These are phyloP conservation scores for Diaporthe sp. DNA, from an alignment of 2,329 filamentous ascomycete species.

Conservation along the genomic window DNA sequence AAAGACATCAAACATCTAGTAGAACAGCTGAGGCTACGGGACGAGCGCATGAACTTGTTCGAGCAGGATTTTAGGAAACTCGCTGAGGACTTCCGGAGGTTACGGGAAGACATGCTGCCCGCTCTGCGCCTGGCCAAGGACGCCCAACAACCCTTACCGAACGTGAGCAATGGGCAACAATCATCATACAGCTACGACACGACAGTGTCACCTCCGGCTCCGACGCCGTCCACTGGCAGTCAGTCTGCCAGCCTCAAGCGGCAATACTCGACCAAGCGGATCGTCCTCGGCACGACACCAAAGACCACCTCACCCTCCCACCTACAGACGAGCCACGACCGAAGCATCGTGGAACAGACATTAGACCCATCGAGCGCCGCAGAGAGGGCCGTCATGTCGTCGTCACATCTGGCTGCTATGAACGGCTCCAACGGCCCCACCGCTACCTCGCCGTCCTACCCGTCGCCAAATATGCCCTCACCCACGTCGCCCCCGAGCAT, in stretches of 20 bases:
- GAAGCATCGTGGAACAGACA: slow-evolving; percentile 72
- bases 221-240: slow-evolving; percentile 66
- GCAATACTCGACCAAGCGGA: slow-evolving; percentile 82
- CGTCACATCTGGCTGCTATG: slow-evolving; percentile 78
- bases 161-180: slow-evolving; percentile 57
- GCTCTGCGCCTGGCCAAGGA: slow-evolving; percentile 93
- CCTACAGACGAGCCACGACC: slow-evolving; percentile 77
- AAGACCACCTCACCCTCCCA: slow-evolving; percentile 84
- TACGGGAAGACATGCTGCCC: slow-evolving; percentile 92
- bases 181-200: slow-evolving; percentile 65
- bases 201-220: slow-evolving; percentile 69
- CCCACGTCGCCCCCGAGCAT: slow-evolving; percentile 76
- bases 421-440: slow-evolving; percentile 71
- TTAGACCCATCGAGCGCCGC: slow-evolving; percentile 79
- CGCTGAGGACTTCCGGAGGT: slow-evolving; percentile 87
- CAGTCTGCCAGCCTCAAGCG: slow-evolving; percentile 72
- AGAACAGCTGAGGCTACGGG: slow-evolving; percentile 88
- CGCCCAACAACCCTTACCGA: slow-evolving; percentile 87
- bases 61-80: slow-evolving; percentile 88
- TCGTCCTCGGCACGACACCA: slow-evolving; percentile 78
- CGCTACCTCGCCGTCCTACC: slow-evolving; percentile 67
- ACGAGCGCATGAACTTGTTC: slow-evolving; percentile 87
- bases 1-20: slow-evolving; percentile 95
- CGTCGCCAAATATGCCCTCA: slow-evolving; percentile 78
- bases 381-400: slow-evolving; percentile 75